Conservation (phyloP, 306 rosid species). For the Oemleria cerasiformis region DNA sequence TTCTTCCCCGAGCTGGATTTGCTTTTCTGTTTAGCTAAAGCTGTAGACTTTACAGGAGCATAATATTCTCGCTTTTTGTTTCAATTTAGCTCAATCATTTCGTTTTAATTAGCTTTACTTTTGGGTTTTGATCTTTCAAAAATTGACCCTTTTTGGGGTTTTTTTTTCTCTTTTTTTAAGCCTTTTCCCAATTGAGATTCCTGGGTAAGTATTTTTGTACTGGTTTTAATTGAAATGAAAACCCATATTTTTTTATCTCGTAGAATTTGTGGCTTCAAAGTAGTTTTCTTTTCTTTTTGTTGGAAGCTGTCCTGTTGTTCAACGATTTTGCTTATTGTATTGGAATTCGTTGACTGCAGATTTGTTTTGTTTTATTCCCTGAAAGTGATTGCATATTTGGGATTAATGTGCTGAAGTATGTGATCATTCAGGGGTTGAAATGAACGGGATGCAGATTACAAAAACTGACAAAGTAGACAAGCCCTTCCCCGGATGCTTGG, state of each 20-base stretch:
- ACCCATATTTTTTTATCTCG: neutral
- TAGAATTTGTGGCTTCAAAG: conserved; percentile 1
- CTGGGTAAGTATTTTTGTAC: neutral
- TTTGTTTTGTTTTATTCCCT: neutral
- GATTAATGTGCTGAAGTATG: conserved; percentile 14
- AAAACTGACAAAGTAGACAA: conserved; percentile 54
- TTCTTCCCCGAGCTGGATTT: conserved; percentile 31
- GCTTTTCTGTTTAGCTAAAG: conserved; percentile 20
- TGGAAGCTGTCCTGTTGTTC: conserved; percentile 16
- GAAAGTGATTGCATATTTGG: conserved; percentile 10
- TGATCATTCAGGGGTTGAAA: conserved; percentile 43
- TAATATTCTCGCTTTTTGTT: conserved; percentile 32
- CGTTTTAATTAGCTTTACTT: conserved; percentile 1
- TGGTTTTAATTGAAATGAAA: conserved; percentile 8
- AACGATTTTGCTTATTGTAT: neutral
- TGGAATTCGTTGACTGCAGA: neutral
- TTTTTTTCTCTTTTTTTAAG: neutral
- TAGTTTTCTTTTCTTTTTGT: neutral
- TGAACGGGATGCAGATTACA: conserved; percentile 56
- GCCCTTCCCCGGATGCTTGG: conserved; percentile 86
- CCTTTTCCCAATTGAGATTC: conserved; percentile 13
- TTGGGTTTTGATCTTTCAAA: conserved; percentile 6
- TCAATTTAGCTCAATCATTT: conserved; percentile 9
- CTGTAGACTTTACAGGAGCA: conserved; percentile 21
- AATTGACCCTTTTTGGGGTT: neutral